Percentiles rank a stretch among this genome's conserved stretches.
Conservation (phyloP, 2,329 filamentous ascomycete genomes). For the Fusarium pseudonygamai region DNA sequence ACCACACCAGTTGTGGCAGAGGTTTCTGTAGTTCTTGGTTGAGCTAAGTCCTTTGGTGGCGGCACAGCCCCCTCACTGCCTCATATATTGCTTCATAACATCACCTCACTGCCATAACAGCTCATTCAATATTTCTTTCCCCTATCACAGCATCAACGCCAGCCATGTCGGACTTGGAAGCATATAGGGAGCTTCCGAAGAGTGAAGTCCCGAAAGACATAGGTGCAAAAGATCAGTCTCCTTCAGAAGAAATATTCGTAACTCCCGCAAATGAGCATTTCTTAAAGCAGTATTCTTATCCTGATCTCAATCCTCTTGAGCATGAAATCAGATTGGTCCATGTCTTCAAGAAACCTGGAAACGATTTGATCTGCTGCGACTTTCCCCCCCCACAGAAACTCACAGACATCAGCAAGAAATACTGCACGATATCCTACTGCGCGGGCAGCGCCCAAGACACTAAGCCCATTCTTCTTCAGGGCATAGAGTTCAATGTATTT, state of each 20-base stretch:
- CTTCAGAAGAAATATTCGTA: background rate
- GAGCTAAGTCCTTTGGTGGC: too few relatives aligned
- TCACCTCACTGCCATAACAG: too few relatives aligned
- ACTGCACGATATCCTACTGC: background rate
- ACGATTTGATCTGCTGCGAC: background rate
- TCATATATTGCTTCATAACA: background rate
- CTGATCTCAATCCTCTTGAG: accelerated
- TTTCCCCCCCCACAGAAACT: background rate
- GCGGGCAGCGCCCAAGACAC: background rate
- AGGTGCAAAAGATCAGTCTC: too few relatives aligned
- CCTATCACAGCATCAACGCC: too few relatives aligned
- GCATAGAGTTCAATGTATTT: background rate
- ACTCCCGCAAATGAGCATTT: background rate
- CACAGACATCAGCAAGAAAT: background rate
- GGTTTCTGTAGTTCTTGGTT: too few relatives aligned
- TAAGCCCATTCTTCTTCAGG: background rate
- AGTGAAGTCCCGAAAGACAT: too few relatives aligned
- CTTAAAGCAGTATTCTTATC: background rate
- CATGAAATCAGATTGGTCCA: background rate
- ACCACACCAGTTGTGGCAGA: too few relatives aligned
- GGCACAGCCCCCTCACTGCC: background rate
- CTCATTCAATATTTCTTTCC: too few relatives aligned
- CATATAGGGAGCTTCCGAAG: too few relatives aligned
- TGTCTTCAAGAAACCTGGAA: accelerated
- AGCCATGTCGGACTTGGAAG: too few relatives aligned